Evolutionary conservation across 441 rosid species (phyloP), one percentile per base, ranked within the genome.

Genomic region (Croton laevigatus): DNA sequence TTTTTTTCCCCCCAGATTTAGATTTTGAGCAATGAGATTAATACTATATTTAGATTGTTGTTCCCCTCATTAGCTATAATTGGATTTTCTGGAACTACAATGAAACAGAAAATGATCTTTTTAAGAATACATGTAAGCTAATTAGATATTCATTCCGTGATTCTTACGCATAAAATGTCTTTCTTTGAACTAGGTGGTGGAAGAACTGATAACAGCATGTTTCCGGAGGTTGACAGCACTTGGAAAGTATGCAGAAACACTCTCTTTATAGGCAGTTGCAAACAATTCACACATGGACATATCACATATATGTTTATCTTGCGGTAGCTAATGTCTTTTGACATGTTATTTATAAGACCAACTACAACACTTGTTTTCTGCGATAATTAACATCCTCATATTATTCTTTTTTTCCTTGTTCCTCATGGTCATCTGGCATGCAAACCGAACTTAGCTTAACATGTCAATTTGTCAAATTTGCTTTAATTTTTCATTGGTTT

Each of bases 181-280:
- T 20, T 60, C 40, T 59, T 63, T 46, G 51, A 66, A 64, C 66
- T 71, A 91, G 93, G 96, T 76, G 76, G 83, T 65, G 85, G 84
- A 78, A 81, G 69, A 76, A 79, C 89, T 73, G 90, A 89, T 37
- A 89, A 82, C 70, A 60, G 71, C 82, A 82, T 94, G 94, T 94
- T 94, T 79, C 98, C 99, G 73, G 96, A 92, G 67, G 99, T 94
- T 73, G 97, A 90, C 85, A 89, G 97, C 85, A 85, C 89, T 32
- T 92, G 96, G 94, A 87, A 91, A 85, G 94, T 94, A 86, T 22
- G 89, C 79, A 54, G 76, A 57, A 74, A 72, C 75, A 53, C 37
- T n/a, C 74, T 60, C 22, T 14, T 11, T 72, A 52, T 4, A 45
- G 36, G 49, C 46, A 48, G 23, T 46, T 46, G 13, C 40, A 58